Evolutionary conservation across 495 filamentous ascomycete species (phyloP).

Genomic region (Neurospora sp.): DNA sequence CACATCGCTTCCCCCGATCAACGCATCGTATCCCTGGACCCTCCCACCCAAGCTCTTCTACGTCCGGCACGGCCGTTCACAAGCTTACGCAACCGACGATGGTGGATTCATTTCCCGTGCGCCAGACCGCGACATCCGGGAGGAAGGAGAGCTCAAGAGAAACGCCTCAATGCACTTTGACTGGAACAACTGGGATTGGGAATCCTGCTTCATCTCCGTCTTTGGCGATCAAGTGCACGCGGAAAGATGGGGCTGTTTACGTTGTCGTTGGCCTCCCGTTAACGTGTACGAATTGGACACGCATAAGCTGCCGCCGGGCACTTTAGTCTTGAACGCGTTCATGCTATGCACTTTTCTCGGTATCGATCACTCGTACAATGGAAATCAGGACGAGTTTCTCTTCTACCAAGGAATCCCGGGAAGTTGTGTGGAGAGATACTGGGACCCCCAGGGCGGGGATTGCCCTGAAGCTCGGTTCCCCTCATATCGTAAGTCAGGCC

Average conservation of each 20-base stretch:
- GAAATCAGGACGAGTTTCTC: background rate
- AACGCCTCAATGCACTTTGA: background rate
- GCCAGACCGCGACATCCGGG: background rate
- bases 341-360: background rate
- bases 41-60: background rate
- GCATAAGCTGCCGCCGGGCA: background rate
- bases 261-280: rapidly evolving
- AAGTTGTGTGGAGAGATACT: background rate
- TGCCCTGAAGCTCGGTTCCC: background rate
- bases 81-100: background rate
- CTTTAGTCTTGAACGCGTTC: background rate
- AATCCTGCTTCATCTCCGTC: background rate
- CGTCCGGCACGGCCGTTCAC: background rate
- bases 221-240: background rate
- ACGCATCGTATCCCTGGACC: background rate
- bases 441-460: background rate
- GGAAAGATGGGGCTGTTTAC: background rate
- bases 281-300: background rate
- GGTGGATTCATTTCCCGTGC: background rate
- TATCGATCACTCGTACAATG: rapidly evolving
- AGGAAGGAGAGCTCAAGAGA: background rate
- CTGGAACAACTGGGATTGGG: background rate
- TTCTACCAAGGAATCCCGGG: background rate
- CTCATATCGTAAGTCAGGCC: background rate
- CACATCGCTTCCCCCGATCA: background rate